A percentile compares a stretch with the other conserved stretches of the same genome.
These are phyloP conservation scores for Diaporthe ampelina DNA, from an alignment of 2,329 filamentous ascomycete species.

Conservation along the genomic window DNA sequence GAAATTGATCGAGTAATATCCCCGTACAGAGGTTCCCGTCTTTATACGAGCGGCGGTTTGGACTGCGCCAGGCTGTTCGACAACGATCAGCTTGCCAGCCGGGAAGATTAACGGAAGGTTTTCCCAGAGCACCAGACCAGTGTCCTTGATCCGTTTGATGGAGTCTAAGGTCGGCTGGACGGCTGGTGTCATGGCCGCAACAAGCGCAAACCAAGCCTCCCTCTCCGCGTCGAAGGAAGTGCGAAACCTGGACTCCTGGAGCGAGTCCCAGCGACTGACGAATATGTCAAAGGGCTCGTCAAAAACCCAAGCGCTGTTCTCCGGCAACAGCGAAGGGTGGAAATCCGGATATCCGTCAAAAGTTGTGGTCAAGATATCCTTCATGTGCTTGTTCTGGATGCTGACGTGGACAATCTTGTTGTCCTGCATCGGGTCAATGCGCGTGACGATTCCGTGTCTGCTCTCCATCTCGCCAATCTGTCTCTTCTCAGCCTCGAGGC, in stretches of 20 bases:
- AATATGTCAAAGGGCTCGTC: background rate
- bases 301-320: constrained; percentile 7
- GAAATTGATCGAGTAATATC: background rate
- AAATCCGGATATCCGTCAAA: background rate
- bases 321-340: background rate
- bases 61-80: background rate
- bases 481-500: background rate
- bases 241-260: background rate
- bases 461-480: background rate
- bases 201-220: background rate
- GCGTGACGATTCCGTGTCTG: constrained; percentile 1
- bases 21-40: background rate
- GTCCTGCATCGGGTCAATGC: background rate
- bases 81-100: background rate
- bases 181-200: background rate
- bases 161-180: background rate
- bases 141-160: constrained; percentile 2
- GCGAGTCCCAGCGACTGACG: background rate
- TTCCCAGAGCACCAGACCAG: background rate
- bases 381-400: constrained; percentile 5
- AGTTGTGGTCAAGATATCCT: background rate
- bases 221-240: too few species aligned
- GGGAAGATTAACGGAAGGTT: background rate
- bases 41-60: background rate
- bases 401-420: background rate